Base-by-base conservation (phyloP, 2,329 filamentous ascomycete species). In the Acephala macrosclerotiorum region DNA sequence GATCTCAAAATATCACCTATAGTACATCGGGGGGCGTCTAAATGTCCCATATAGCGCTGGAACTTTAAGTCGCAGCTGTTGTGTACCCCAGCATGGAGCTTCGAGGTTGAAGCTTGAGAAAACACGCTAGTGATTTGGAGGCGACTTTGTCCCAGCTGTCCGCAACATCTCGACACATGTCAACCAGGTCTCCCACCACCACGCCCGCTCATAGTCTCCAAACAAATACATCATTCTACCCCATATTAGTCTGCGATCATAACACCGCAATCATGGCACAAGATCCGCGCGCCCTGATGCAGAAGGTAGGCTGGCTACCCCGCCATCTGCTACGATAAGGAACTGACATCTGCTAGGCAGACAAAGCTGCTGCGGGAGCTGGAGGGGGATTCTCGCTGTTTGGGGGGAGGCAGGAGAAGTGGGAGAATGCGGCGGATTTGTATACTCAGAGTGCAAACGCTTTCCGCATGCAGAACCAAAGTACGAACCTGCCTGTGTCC, bases 401-500 rank as follows among this genome's bases (percentile, higher is more conserved):
- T 74, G 92, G 94, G 51, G 92, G 92, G 55, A 87, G 89, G 65
- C 87, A 92, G 74, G 94, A 97, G 70, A 98, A 97, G 80, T 94
- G 92, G 76, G 92, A 96, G 81, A 89, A 90, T 80, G 95, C 95
- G 16, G 93, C 92, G 69, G 94, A 97, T 72, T 83, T 96, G 70
- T 98, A 94, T 77, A 89, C 87, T 67, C 89, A 97, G 79, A 95
- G 95, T 47, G 96, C 90, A 68, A 97, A 97, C 82, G 93, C 93
- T 66, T 98, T 97, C 79, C 88, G 93, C 76, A 89, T 96, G 83
- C 90, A 96, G 80, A 92, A 92, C 78, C 87, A 91, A 82, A 91
- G 93, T 95, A 82, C 73, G 83, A 45, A 14, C 14, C 20, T 40
- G 70, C n/a, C n/a, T n/a, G n/a, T 42, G 20, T 25, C 26, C 12